phyloP scores from a whole-genome alignment of 2,329 filamentous ascomycete species.

The Fusarium denticulatum region DNA sequence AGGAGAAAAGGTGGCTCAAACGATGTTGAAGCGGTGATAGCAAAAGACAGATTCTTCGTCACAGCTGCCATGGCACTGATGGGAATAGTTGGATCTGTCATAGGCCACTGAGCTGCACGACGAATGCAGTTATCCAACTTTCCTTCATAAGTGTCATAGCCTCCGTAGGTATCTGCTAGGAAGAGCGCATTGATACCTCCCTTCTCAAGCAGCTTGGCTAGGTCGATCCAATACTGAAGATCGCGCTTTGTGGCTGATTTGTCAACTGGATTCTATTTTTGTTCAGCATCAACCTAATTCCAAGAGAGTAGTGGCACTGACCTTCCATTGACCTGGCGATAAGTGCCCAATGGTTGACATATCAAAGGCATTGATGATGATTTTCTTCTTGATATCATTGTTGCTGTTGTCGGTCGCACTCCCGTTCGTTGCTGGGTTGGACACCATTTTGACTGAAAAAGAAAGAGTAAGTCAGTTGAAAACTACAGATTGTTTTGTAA shows the following conservation, averaged over 20 bases:
- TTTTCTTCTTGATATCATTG: conserved; percentile 44
- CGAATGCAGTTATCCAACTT: conserved; percentile 70
- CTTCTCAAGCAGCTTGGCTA: conserved; percentile 69
- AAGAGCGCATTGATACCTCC: conserved; percentile 73
- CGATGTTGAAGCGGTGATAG: conserved; percentile 70
- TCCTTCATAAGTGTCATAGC: conserved; percentile 70
- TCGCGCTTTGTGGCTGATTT: conserved; percentile 68
- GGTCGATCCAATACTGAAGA: conserved; percentile 70
- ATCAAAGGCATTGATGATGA: conserved; percentile 72
- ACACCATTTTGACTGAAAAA: not conserved
- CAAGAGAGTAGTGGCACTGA: conserved; percentile 27
- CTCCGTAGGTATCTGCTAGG: conserved; percentile 72
- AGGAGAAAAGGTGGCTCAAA: conserved; percentile 71
- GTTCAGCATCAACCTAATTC: not conserved
- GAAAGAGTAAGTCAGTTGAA: too few species aligned
- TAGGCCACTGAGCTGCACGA: conserved; percentile 70
- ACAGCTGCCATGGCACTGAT: conserved; percentile 74
- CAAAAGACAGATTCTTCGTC: conserved; percentile 71
- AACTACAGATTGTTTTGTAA: not conserved
- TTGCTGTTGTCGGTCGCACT: not conserved
- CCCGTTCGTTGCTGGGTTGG: not conserved
- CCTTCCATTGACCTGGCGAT: conserved; percentile 74
- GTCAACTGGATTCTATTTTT: conserved; percentile 65
- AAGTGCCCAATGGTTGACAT: conserved; percentile 73
- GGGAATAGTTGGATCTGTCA: conserved; percentile 71